Percentiles rank a stretch among this genome's conserved stretches.
Evolutionary conservation across 192 early-diverging fungal genomes (phyloP).

Genomic region (Umbelopsis vinacea): DNA sequence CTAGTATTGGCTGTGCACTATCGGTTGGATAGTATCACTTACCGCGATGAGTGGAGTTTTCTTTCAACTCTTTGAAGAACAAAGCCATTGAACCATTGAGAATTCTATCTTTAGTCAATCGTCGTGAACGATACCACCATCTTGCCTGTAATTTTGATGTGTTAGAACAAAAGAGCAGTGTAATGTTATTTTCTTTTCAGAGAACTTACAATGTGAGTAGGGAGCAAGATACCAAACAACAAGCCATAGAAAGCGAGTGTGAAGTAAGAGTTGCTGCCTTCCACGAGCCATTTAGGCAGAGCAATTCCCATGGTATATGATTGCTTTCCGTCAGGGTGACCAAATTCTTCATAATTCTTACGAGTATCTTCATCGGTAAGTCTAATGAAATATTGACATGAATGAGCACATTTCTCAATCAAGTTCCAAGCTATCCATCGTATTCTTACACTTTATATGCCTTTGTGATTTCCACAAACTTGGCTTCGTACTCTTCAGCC

Average conservation of each 20-base stretch:
- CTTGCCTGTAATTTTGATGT: conserved; percentile 53
- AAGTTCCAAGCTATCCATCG: too few relatives aligned
- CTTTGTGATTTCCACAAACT: conserved; percentile 88
- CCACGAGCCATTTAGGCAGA: conserved; percentile 88
- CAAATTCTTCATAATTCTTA: conserved; percentile 93
- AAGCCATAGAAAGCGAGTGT: conserved; percentile 86
- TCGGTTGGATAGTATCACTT: not conserved
- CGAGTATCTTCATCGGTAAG: conserved; percentile 90
- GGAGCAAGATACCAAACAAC: conserved; percentile 88
- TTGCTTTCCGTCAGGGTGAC: conserved; percentile 97
- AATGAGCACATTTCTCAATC: not conserved
- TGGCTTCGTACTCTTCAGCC: conserved; percentile 71
- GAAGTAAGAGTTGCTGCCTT: conserved; percentile 80
- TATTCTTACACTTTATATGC: conserved; percentile 85
- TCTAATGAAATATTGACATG: conserved; percentile 35
- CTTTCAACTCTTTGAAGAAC: conserved; percentile 91
- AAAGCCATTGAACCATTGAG: conserved; percentile 86
- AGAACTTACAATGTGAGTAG: conserved; percentile 75
- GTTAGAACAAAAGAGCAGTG: not conserved
- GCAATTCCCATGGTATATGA: conserved; percentile 92
- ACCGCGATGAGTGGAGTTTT: conserved; percentile 60
- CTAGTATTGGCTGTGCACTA: not conserved
- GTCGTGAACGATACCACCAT: conserved; percentile 94
- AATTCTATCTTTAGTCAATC: conserved; percentile 89
- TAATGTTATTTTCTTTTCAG: not conserved